Conservation (phyloP, 164 flowering plant species). For the Taxillus chinensis region DNA sequence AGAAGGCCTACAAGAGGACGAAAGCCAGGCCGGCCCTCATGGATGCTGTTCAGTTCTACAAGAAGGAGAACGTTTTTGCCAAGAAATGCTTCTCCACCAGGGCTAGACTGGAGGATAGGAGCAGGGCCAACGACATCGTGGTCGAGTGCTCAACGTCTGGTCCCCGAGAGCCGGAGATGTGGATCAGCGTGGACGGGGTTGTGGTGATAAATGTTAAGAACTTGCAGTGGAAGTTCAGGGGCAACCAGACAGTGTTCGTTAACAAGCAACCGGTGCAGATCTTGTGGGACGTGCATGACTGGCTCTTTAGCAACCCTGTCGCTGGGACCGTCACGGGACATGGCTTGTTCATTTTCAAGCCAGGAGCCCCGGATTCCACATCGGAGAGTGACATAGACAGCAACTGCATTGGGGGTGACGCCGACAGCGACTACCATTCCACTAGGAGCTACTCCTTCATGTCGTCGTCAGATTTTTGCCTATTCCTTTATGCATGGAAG, state of each 20-base stretch:
- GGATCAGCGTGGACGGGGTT: slow-evolving; percentile 50
- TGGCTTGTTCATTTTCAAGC: slow-evolving; percentile 54
- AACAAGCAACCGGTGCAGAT: slow-evolving; percentile 41
- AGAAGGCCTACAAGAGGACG: slow-evolving; percentile 14
- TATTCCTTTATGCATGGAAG: slow-evolving; percentile 76
- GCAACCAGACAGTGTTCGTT: slow-evolving; percentile 40
- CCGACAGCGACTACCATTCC: slow-evolving; percentile 15
- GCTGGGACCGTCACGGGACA: slow-evolving; percentile 27
- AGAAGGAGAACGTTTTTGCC: slow-evolving; percentile 18
- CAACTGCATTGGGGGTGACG: slow-evolving; percentile 23
- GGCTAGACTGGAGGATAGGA: slow-evolving; percentile 1
- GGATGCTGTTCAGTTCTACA: slow-evolving; percentile 15
- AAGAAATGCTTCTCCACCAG: slow-evolving; percentile 14
- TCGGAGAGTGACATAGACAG: slow-evolving; percentile 27
- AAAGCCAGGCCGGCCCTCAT: slow-evolving; percentile 8
- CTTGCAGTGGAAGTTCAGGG: slow-evolving; percentile 66
- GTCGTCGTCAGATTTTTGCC: slow-evolving; percentile 46
- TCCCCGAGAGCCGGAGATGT: slow-evolving; percentile 42
- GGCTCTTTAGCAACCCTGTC: slow-evolving; percentile 26
- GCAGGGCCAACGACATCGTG: slow-evolving; percentile 14
- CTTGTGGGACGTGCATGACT: slow-evolving; percentile 67
- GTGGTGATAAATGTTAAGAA: slow-evolving; percentile 43
- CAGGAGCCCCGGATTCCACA: slow-evolving; percentile 64
- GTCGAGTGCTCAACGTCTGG: slow-evolving; percentile 12
- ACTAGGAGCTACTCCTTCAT: neutral